Evolutionary conservation across 2,329 filamentous ascomycete species (phyloP), one percentile per base, ranked within the genome.

Genomic region (Diaporthe nobilis): DNA sequence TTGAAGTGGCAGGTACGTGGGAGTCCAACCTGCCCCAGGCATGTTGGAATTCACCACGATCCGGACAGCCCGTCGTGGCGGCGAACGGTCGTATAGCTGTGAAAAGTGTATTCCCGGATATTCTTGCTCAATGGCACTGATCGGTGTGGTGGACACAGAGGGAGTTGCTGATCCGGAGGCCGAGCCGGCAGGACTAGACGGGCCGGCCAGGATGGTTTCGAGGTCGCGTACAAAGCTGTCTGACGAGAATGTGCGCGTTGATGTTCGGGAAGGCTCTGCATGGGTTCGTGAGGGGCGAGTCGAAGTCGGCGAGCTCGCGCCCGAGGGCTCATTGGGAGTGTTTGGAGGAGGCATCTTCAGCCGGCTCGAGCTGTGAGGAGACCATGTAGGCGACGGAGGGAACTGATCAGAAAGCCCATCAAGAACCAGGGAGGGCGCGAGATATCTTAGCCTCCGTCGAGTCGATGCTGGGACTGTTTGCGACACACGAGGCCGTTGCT

Each of bases 291-390:
- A 31, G n/a, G 60, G 58, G 58, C 58, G 71, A 15, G 71, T 73
- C 47, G 71, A 73, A n/a, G 37, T 73, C 7, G 71, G 71, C 58
- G 71, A 73, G 60, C 71, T 73, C 44, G 71, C 49, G 58, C 71
- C 71, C 58, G 71, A 73, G 47, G 58, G 58, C 22, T 73, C 71
- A 34, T 73, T 73, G 61, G 71, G 71, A 44, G 71, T 73, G 28
- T 73, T 73, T 25, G 71, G 71, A 57, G 71, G 71, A 63, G 71
- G 71, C 71, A 73, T 73, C 28, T 65, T 65, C 31, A 17, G 51
- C 71, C 71, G 47, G 37, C 28, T 47, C 28, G 71, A 37, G 34
- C 60, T 34, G 47, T n/a, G 25, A 63, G 57, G 31, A 47, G 58
- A 44, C 49, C 71, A 73, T 73, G 25, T 47, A 61, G 20, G 60